Evolutionary conservation across 306 rosid species (phyloP).

Genomic region (Lathyrus sativus): DNA sequence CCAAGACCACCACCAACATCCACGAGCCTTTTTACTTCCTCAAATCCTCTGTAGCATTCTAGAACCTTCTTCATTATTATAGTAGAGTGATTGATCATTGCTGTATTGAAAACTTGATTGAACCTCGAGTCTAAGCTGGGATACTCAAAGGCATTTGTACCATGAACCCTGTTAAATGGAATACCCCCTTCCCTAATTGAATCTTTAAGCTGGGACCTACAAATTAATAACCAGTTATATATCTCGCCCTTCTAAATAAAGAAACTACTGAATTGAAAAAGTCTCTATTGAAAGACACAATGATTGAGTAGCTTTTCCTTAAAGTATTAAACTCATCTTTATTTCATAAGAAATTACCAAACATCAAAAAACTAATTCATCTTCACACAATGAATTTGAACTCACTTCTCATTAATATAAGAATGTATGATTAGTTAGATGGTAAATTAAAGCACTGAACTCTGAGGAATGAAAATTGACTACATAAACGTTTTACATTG

Average conservation of each 20-base stretch:
- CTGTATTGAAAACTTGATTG: conserved; percentile 51
- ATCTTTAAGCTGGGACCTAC: conserved; percentile 49
- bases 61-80: conserved; percentile 43
- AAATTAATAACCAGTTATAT: neutral
- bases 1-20: conserved; percentile 75
- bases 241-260: neutral
- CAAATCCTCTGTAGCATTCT: conserved; percentile 51
- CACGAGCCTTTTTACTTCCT: conserved; percentile 44
- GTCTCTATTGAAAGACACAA: too few species aligned
- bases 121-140: conserved; percentile 39
- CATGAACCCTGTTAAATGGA: conserved; percentile 52
- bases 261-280: neutral
- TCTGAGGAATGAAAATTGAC: too few species aligned
- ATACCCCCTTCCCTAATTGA: conserved; percentile 52
- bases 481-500: too few species aligned
- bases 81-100: conserved; percentile 51
- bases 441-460: too few species aligned
- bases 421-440: too few species aligned
- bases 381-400: too few species aligned
- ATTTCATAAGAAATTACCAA: too few species aligned
- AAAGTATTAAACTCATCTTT: too few species aligned
- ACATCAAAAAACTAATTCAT: too few species aligned
- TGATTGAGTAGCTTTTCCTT: too few species aligned
- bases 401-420: too few species aligned
- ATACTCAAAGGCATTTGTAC: conserved; percentile 45